Evolutionary conservation across 495 filamentous ascomycete genomes (phyloP), one percentile per base, ranked within the genome.

Genomic region (Letharia columbiana): DNA sequence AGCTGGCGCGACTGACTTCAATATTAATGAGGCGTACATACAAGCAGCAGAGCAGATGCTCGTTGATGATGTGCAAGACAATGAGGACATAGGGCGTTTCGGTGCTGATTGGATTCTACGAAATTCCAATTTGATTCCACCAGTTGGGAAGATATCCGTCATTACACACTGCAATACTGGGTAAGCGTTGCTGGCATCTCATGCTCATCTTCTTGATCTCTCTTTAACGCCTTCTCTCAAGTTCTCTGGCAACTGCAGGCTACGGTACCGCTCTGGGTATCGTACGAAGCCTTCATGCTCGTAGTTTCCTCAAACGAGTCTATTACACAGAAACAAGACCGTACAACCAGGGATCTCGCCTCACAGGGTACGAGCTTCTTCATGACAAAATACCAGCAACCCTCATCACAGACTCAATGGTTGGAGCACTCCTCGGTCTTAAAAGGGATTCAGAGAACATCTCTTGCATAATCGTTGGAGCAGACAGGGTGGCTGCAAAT

Each of bases 91-190:
- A 73, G 94, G 94, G 52, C 78, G 83, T 65, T 80, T 88, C 71
- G 94, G 94, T 15, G 90, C 91, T 6, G 83, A 86, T 69, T 98
- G 93, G 90, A 86, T 98, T 44, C 73, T 82, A 61, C 74, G 77
- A 28, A 78, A 86, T 68, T 61, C 61, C 45, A 50, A 71, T 68
- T 62, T 62, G 70, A 72, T 56, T 73, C 60, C 75, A 57, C 49
- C 69, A 60, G 63, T 79, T 42, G 79, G 74, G 58, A 80, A 79
- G 72, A 80, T 86, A 23, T 87, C 87, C 13, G 87, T 98, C 41
- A 74, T 98, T 68, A 98, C 94, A 33, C 94, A 98, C 77, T 98
- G 94, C 77, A 98, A 98, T 75, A 98, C 94, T 4, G 95, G 94
- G 84, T 91, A 80, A 62, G 83, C 72, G 18, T 59, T 40, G 58